Conservation (phyloP, 805 yeast species). For the Diddensiella santjacobensis region DNA sequence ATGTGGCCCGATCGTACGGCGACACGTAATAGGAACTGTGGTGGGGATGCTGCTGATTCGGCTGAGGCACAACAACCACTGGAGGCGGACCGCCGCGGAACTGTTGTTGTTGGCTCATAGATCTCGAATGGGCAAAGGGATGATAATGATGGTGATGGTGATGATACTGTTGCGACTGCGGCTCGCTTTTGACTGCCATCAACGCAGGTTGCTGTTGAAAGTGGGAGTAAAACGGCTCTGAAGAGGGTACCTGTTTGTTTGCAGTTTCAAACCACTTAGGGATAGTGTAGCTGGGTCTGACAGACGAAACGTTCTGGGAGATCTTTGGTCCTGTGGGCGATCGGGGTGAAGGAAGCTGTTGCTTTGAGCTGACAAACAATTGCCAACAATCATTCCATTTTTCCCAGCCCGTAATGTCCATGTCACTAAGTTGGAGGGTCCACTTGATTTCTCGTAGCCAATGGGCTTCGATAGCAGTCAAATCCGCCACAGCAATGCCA, state of each 20-base stretch:
- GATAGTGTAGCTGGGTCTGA: constrained; percentile 23
- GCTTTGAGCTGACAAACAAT: constrained; percentile 11
- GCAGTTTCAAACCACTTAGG: constrained; percentile 28
- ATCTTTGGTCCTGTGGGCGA: background rate
- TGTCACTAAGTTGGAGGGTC: constrained; percentile 46
- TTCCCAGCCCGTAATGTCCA: constrained; percentile 32
- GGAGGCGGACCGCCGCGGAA: constrained; percentile 5
- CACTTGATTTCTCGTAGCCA: constrained; percentile 65
- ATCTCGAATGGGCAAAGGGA: background rate
- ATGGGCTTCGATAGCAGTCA: constrained; percentile 64
- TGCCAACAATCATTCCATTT: constrained; percentile 35
- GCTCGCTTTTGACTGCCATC: constrained; percentile 5
- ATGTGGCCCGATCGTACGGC: constrained; percentile 18
- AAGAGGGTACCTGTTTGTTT: constrained; percentile 4
- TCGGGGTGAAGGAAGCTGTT: constrained; percentile 6
- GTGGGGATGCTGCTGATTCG: constrained; percentile 5
- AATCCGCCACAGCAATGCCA: constrained; percentile 56
- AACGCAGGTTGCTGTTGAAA: constrained; percentile 25
- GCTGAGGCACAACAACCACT: background rate
- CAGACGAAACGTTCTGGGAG: constrained; percentile 7
- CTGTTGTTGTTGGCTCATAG: background rate
- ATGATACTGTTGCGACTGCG: background rate
- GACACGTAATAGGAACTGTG: constrained; percentile 20
- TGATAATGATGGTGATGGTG: constrained; percentile 1
- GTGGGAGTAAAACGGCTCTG: constrained; percentile 19